phyloP scores from a whole-genome alignment of 306 rosid genomes.

The Cucumis hystrix region DNA sequence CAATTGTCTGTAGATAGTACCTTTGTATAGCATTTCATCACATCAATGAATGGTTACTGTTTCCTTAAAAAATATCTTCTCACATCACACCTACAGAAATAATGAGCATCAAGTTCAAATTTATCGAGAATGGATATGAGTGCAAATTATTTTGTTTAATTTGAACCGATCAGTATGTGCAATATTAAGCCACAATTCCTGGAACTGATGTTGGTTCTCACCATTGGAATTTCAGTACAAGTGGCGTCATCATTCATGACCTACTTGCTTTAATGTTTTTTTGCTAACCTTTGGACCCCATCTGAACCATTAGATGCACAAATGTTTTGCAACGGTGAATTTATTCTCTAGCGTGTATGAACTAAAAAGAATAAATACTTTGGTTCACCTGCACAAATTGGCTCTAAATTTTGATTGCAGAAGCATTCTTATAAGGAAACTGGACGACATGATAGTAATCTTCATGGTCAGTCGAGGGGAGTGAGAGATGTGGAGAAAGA shows the following conservation, averaged over 20 bases:
- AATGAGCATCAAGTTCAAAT: neutral
- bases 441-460: slow-evolving; percentile 18
- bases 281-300: neutral
- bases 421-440: slow-evolving; percentile 16
- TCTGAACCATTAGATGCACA: neutral
- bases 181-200: neutral
- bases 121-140: neutral
- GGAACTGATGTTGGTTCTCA: neutral
- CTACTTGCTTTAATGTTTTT: neutral
- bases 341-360: neutral
- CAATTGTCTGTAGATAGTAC: too few relatives aligned
- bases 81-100: neutral
- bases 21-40: too few relatives aligned
- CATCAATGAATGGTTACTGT: too few relatives aligned
- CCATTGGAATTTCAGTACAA: neutral
- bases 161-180: neutral
- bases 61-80: too few relatives aligned
- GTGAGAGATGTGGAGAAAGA: slow-evolving; percentile 10
- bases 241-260: neutral
- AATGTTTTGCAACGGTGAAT: neutral
- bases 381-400: neutral
- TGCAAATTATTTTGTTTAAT: neutral
- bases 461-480: slow-evolving; percentile 14
- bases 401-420: slow-evolving; percentile 23
- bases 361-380: neutral